Evolutionary conservation across 371 early-diverging fungal genomes (phyloP).

Genomic region (Mortierella sp.): DNA sequence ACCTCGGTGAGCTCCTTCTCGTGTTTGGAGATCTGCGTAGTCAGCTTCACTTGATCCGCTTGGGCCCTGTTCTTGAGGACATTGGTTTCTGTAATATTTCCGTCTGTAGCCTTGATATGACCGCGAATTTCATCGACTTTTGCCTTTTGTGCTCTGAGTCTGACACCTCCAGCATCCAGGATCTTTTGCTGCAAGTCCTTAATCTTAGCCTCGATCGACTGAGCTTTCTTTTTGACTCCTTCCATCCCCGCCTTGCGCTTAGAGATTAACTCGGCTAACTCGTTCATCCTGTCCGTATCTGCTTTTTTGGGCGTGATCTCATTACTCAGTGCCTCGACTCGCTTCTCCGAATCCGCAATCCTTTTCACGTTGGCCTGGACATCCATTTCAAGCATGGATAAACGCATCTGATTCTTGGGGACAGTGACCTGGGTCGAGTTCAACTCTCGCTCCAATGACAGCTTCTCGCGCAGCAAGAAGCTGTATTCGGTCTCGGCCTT

Average conservation of each 20-base stretch:
- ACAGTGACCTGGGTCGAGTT: conserved; percentile 65
- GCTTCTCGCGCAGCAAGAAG: conserved; percentile 61
- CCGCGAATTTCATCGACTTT: conserved; percentile 87
- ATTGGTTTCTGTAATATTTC: conserved; percentile 71
- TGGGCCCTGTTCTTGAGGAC: conserved; percentile 80
- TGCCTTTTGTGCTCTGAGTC: conserved; percentile 85
- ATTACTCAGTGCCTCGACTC: conserved; percentile 66
- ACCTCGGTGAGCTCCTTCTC: conserved; percentile 75
- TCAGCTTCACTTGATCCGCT: conserved; percentile 77
- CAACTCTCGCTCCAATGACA: conserved; percentile 62
- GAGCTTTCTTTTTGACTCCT: conserved; percentile 57
- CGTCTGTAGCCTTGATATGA: conserved; percentile 72
- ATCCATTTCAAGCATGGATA: conserved; percentile 85
- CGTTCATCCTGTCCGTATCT: conserved; percentile 57
- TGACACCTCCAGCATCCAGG: conserved; percentile 90
- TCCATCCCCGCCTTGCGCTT: conserved; percentile 54
- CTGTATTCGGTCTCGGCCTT: conserved; percentile 66
- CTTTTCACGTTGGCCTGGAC: conserved; percentile 69
- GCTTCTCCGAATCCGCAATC: conserved; percentile 68
- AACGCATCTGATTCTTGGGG: conserved; percentile 70
- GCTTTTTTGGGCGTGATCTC: conserved; percentile 54
- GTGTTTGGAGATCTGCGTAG: conserved; percentile 69
- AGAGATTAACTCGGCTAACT: conserved; percentile 56
- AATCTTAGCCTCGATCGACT: conserved; percentile 73
- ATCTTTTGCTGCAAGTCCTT: conserved; percentile 86